Evolutionary conservation across 2,329 filamentous ascomycete species (phyloP).

Genomic region (Aspergillus sergii): DNA sequence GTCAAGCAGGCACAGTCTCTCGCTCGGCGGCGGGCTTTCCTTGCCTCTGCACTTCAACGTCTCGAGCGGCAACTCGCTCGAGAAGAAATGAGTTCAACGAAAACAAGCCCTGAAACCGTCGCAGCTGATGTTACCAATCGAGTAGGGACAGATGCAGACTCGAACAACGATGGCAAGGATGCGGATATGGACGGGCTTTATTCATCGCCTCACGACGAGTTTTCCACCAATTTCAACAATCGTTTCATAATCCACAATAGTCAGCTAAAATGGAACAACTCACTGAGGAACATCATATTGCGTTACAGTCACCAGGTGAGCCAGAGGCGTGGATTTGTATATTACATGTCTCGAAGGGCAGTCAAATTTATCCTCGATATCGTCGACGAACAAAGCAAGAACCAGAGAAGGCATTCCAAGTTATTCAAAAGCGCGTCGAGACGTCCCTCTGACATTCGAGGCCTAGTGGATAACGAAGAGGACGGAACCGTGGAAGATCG

Average conservation of each 20-base stretch:
- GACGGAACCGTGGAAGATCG: constrained; percentile 75
- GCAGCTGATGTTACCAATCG: constrained; percentile 30
- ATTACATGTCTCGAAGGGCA: constrained; percentile 92
- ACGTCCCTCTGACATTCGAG: constrained; percentile 32
- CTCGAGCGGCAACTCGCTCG: constrained; percentile 53
- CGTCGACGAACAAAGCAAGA: constrained; percentile 87
- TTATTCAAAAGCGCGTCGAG: constrained; percentile 32
- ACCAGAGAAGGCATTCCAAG: constrained; percentile 54
- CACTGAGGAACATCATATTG: constrained; percentile 90
- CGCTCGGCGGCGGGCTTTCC: constrained; percentile 60
- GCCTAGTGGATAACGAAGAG: constrained; percentile 55
- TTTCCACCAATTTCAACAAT: constrained; percentile 94
- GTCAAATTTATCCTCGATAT: constrained; percentile 99
- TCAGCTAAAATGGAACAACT: constrained; percentile 98
- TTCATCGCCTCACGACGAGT: constrained; percentile 73
- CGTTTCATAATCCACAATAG: constrained; percentile 97
- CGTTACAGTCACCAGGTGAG: constrained; percentile 97
- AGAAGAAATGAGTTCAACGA: constrained; percentile 50
- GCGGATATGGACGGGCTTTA: constrained; percentile 60
- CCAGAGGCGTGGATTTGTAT: constrained; percentile 92
- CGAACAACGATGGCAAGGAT: constrained; percentile 58
- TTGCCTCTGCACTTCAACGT: constrained; percentile 60
- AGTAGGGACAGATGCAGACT: constrained; percentile 38
- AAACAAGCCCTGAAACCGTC: constrained; percentile 41
- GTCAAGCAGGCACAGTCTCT: constrained; percentile 60